Conservation (phyloP, 352 stramenopile species). For the Phytophthora multivora region DNA sequence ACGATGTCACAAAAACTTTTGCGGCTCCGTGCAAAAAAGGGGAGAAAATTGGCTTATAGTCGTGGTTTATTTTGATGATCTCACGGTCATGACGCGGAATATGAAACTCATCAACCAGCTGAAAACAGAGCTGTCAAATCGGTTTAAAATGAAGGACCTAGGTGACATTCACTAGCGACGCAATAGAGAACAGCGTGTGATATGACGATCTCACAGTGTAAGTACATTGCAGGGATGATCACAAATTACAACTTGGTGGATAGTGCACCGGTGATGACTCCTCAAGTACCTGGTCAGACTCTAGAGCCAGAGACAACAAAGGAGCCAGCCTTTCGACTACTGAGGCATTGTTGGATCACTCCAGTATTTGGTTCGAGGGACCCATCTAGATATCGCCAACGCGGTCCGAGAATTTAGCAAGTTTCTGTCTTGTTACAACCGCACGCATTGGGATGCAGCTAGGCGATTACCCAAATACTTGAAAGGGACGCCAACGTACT, state of each 20-base stretch:
- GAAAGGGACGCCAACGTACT: slow-evolving; percentile 18
- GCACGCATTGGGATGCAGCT: slow-evolving; percentile 25
- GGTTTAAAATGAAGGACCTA: slow-evolving; percentile 43
- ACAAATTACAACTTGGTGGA: slow-evolving; percentile 1
- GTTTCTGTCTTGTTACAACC: slow-evolving; percentile 34
- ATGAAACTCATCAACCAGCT: slow-evolving; percentile 20
- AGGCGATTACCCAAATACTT: slow-evolving; percentile 26
- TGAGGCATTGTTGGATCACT: slow-evolving; percentile 26
- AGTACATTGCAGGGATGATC: not conserved
- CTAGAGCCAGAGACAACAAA: too few species aligned
- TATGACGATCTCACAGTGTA: not conserved
- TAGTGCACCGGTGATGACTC: not conserved
- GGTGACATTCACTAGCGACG: slow-evolving; percentile 26
- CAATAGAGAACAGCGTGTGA: slow-evolving; percentile 2
- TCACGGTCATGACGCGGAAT: slow-evolving; percentile 24
- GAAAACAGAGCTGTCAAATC: slow-evolving; percentile 23
- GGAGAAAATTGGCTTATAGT: slow-evolving; percentile 34
- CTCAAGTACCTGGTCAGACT: too few species aligned
- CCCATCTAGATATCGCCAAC: slow-evolving; percentile 34
- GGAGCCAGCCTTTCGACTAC: slow-evolving; percentile 30
- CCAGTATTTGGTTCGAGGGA: slow-evolving; percentile 33
- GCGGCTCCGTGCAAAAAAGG: slow-evolving; percentile 35
- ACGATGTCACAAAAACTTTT: slow-evolving; percentile 36
- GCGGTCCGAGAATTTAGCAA: slow-evolving; percentile 30
- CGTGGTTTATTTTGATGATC: slow-evolving; percentile 32